These are phyloP conservation scores for Candida pseudoviswanathii DNA, from an alignment of 1,139 yeast species.

Conservation along the genomic window DNA sequence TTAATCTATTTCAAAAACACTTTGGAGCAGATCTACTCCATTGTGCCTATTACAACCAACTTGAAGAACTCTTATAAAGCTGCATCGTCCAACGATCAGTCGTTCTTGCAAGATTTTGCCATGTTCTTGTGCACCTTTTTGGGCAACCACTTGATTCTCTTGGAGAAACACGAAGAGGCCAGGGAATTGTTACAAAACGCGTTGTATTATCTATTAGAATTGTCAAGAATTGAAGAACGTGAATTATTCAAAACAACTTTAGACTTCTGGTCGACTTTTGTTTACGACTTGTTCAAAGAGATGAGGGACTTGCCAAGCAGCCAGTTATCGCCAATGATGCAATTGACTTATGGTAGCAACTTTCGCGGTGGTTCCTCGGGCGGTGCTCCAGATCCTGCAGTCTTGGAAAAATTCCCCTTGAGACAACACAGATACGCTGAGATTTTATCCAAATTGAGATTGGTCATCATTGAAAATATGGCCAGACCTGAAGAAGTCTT, in stretches of 20 bases:
- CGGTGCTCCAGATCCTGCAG: slow-evolving; percentile 86
- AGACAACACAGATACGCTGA: slow-evolving; percentile 82
- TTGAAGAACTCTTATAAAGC: slow-evolving; percentile 70
- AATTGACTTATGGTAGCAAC: slow-evolving; percentile 58
- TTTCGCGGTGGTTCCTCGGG: slow-evolving; percentile 53
- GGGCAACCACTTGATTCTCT: slow-evolving; percentile 69
- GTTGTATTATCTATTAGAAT: slow-evolving; percentile 78
- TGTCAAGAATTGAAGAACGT: slow-evolving; percentile 91
- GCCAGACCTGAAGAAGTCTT: slow-evolving; percentile 98
- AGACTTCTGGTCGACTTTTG: slow-evolving; percentile 91
- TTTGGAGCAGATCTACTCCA: slow-evolving; percentile 67
- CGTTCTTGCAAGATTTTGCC: slow-evolving; percentile 92
- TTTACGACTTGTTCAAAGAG: slow-evolving; percentile 78
- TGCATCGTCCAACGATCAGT: slow-evolving; percentile 86
- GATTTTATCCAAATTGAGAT: slow-evolving; percentile 77
- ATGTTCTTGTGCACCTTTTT: slow-evolving; percentile 88
- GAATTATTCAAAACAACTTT: slow-evolving; percentile 93
- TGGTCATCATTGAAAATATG: slow-evolving; percentile 95
- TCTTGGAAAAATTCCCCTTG: slow-evolving; percentile 73
- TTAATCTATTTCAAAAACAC: slow-evolving; percentile 72
- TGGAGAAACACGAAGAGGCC: slow-evolving; percentile 64
- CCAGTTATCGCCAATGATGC: slow-evolving; percentile 75
- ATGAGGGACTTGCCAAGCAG: slow-evolving; percentile 76
- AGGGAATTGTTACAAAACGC: slow-evolving; percentile 68
- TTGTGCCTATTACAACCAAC: slow-evolving; percentile 77